Conservation (phyloP, 1,139 yeast species). For the Yamadazyma dendronema region DNA sequence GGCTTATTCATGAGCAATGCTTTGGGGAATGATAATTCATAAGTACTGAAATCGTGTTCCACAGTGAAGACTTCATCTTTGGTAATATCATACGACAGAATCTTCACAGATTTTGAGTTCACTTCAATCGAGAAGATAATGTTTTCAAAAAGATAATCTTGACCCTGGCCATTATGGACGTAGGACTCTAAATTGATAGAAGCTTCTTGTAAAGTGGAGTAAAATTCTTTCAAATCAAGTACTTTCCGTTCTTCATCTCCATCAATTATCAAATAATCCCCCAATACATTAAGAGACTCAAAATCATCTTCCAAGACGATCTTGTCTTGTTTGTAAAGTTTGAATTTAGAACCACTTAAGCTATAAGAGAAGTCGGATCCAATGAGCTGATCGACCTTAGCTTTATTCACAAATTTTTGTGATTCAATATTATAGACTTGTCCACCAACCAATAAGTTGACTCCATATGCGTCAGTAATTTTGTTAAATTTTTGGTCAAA, state of each 20-base stretch:
- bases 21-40: constrained; percentile 9
- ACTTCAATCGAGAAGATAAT: constrained; percentile 10
- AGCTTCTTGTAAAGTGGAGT: constrained; percentile 16
- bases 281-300: constrained; percentile 2
- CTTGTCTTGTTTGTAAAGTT: constrained; percentile 6
- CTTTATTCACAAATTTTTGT: constrained; percentile 2
- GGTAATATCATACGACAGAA: constrained; percentile 8
- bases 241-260: constrained; percentile 17
- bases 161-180: constrained; percentile 10
- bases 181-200: constrained; percentile 14
- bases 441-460: constrained; percentile 6
- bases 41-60: constrained; percentile 6
- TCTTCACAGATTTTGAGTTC: constrained; percentile 4
- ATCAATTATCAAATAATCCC: constrained; percentile 8
- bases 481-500: constrained; percentile 8
- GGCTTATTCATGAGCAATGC: constrained; percentile 29
- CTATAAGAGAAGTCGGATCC: constrained; percentile 9
- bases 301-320: constrained; percentile 8
- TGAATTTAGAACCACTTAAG: constrained; percentile 6
- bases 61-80: constrained; percentile 5
- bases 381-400: constrained; percentile 5
- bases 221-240: constrained; percentile 30
- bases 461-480: constrained; percentile 1
- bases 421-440: constrained; percentile 8
- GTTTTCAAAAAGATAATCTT: constrained; percentile 11